Evolutionary conservation across 2,329 filamentous ascomycete genomes (phyloP).

Genomic region (Trichoderma asperellum): DNA sequence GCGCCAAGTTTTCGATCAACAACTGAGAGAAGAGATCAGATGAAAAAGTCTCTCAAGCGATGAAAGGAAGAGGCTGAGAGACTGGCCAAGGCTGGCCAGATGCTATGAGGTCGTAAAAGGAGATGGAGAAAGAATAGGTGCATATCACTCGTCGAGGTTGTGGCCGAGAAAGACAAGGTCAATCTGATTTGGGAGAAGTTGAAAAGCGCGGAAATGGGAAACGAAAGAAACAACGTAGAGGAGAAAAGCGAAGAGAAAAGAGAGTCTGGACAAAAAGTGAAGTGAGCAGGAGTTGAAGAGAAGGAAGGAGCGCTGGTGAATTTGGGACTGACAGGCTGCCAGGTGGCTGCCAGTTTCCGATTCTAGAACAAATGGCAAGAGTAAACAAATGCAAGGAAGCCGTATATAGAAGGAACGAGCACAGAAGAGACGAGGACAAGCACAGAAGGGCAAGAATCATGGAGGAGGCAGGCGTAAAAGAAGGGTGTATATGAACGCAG

Average conservation of each 20-base stretch:
- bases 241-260: neutral
- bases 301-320: constrained; percentile 19
- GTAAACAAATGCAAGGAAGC: constrained; percentile 13
- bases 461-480: no score
- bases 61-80: neutral
- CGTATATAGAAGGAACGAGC: constrained; percentile 5
- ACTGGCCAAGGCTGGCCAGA: neutral
- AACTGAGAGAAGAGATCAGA: neutral
- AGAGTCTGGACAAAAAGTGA: neutral
- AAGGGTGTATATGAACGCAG: neutral
- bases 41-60: neutral
- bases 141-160: neutral
- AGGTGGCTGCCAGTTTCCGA: constrained; percentile 27
- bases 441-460: neutral
- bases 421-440: neutral
- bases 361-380: constrained; percentile 7
- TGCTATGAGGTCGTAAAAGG: neutral
- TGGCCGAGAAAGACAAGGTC: neutral
- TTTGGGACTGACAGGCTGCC: constrained; percentile 8
- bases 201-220: neutral
- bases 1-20: neutral
- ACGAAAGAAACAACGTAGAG: neutral
- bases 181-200: neutral
- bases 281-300: neutral
- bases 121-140: neutral